A percentile compares a stretch with the other conserved stretches of the same genome.
These are phyloP conservation scores for Coniochaeta sp. DNA, from an alignment of 2,329 filamentous ascomycete species.

Conservation along the genomic window DNA sequence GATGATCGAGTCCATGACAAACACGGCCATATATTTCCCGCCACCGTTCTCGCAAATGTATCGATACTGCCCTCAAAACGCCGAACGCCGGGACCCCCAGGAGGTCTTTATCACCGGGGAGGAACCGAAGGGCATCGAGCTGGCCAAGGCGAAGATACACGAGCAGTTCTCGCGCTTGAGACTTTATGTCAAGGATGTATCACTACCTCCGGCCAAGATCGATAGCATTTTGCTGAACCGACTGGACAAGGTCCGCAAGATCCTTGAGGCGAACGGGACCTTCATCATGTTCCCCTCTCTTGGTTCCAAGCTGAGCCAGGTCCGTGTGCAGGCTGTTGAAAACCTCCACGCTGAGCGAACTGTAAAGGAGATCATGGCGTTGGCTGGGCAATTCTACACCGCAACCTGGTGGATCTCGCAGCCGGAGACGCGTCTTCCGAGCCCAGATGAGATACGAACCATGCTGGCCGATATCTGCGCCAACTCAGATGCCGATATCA, in stretches of 20 bases:
- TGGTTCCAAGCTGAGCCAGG: slow-evolving; percentile 74
- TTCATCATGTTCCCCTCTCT: slow-evolving; percentile 89
- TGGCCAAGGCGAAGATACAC: slow-evolving; percentile 86
- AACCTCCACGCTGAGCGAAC: slow-evolving; percentile 92
- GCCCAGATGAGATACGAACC: slow-evolving; percentile 69
- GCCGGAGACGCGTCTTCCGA: slow-evolving; percentile 56
- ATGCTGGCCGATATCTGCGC: slow-evolving; percentile 95
- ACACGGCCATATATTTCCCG: slow-evolving; percentile 97
- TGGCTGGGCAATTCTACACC: slow-evolving; percentile 96
- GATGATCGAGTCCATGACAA: slow-evolving; percentile 88
- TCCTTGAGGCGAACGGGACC: slow-evolving; percentile 92
- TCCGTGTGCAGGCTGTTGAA: slow-evolving; percentile 88
- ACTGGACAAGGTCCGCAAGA: slow-evolving; percentile 94
- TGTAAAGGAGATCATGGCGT: slow-evolving; percentile 88
- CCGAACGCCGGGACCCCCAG: slow-evolving; percentile 73
- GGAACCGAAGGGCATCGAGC: slow-evolving; percentile 71
- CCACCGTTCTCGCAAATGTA: slow-evolving; percentile 89
- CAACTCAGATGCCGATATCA: slow-evolving; percentile 90
- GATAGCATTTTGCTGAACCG: slow-evolving; percentile 88
- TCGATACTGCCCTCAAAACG: slow-evolving; percentile 78
- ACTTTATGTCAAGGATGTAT: slow-evolving; percentile 85
- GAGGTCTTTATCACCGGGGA: slow-evolving; percentile 96
- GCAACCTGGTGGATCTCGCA: slow-evolving; percentile 89
- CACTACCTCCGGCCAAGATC: slow-evolving; percentile 84
- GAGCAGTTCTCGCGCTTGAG: slow-evolving; percentile 77